A percentile compares a stretch with the other conserved stretches of the same genome.
Evolutionary conservation across 2,329 filamentous ascomycete species (phyloP).

Genomic region (Diplodia mutila): DNA sequence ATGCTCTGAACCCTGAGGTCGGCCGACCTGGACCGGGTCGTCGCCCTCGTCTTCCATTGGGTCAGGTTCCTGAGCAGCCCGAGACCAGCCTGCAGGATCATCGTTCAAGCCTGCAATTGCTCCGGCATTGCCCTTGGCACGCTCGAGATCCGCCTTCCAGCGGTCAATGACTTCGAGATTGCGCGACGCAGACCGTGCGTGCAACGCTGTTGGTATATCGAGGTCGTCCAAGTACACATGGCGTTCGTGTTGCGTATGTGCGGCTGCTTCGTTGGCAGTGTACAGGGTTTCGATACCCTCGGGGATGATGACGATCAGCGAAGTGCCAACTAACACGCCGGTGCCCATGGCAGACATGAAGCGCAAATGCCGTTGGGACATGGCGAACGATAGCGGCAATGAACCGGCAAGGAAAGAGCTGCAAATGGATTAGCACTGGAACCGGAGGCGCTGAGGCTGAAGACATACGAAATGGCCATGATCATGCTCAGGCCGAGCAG

Average conservation of each 20-base stretch:
- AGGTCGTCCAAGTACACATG: conserved; percentile 12
- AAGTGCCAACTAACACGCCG: conserved; percentile 91
- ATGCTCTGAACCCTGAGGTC: conserved; percentile 45
- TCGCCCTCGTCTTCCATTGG: conserved; percentile 44
- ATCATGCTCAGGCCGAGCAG: conserved; percentile 66
- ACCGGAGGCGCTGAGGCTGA: not conserved
- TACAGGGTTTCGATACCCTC: conserved; percentile 93
- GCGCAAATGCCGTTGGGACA: conserved; percentile 84
- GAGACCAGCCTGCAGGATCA: not conserved
- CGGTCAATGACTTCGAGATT: conserved; percentile 15
- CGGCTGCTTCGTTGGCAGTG: conserved; percentile 47
- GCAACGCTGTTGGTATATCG: not conserved
- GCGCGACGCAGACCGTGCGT: not conserved
- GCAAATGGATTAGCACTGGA: conserved; percentile 27
- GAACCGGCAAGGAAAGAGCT: conserved; percentile 94
- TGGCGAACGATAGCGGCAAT: conserved; percentile 83
- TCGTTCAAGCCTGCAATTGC: not conserved
- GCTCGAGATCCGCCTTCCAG: conserved; percentile 3
- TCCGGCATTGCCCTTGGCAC: conserved; percentile 3
- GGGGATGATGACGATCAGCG: conserved; percentile 94
- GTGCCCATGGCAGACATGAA: conserved; percentile 91
- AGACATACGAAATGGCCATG: conserved; percentile 65
- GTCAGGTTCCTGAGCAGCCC: conserved; percentile 29
- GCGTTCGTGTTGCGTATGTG: not conserved
- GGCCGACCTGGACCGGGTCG: conserved; percentile 40